phyloP scores from a whole-genome alignment of 1,284 basidiomycete species.

The Pterulicium gracile region DNA sequence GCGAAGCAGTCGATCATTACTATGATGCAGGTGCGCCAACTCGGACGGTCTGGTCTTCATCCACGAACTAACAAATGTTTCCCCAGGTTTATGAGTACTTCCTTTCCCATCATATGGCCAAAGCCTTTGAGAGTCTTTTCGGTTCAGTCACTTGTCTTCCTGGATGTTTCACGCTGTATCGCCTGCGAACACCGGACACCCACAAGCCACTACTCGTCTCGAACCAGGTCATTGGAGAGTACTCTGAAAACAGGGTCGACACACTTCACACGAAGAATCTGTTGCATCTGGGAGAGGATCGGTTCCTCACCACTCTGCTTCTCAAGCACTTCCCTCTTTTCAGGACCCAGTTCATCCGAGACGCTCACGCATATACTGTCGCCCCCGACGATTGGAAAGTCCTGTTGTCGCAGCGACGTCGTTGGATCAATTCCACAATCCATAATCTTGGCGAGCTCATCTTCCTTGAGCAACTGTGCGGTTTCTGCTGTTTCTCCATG shows the following conservation, averaged over 20 bases:
- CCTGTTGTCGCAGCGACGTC: conserved; percentile 91
- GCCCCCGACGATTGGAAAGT: conserved; percentile 93
- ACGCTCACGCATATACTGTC: conserved; percentile 87
- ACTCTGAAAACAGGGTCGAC: conserved; percentile 93
- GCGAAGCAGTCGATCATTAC: conserved; percentile 91
- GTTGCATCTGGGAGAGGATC: conserved; percentile 95
- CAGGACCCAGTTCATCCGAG: conserved; percentile 92
- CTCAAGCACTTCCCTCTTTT: conserved; percentile 88
- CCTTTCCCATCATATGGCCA: conserved; percentile 95
- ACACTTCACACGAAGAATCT: conserved; percentile 98
- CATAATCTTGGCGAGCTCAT: conserved; percentile 94
- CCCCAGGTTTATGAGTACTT: conserved; percentile 90
- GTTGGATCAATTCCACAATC: conserved; percentile 99
- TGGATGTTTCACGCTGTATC: conserved; percentile 94
- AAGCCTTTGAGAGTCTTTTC: conserved; percentile 95
- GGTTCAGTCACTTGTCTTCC: conserved; percentile 98
- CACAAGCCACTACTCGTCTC: conserved; percentile 85
- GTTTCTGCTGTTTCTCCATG: conserved; percentile 99
- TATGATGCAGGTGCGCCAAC: conserved; percentile 81
- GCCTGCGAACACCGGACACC: conserved; percentile 86
- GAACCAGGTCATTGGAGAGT: conserved; percentile 85
- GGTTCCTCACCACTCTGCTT: conserved; percentile 91
- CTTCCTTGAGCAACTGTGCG: conserved; percentile 88
- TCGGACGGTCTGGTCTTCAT: conserved; percentile 1
- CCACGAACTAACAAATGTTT: conserved; percentile 1